phyloP scores from a whole-genome alignment of 257 asterid species.

The Solanum corneliomulleri region DNA sequence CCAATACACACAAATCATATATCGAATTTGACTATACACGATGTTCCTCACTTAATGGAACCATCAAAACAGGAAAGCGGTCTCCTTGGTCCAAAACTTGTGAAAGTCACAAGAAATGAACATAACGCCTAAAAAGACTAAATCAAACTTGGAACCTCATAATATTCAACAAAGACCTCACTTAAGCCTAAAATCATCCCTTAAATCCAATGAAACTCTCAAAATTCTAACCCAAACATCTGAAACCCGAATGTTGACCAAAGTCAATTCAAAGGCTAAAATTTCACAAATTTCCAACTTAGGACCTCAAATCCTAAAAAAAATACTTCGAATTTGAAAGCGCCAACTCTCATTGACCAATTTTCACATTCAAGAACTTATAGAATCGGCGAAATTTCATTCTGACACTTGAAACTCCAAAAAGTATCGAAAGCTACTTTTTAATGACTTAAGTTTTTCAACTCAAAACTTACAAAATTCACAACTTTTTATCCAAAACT shows the following conservation, averaged over 20 bases:
- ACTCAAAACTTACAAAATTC: neutral
- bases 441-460: neutral
- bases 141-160: neutral
- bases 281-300: neutral
- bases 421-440: too few species aligned
- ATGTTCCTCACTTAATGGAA: too few species aligned
- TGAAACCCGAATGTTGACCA: neutral
- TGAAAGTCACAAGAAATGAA: neutral
- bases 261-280: neutral
- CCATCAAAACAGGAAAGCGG: neutral
- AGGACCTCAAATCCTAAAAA: neutral
- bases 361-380: neutral
- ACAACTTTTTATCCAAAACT: neutral
- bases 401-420: neutral
- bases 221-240: rapidly evolving
- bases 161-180: neutral
- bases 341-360: neutral
- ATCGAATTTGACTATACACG: neutral
- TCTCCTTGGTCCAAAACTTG: neutral
- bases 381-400: too few species aligned
- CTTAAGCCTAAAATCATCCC: neutral
- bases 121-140: neutral
- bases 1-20: too few species aligned
- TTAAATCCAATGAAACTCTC: too few species aligned
- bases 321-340: neutral